phyloP scores from a whole-genome alignment of 768 basidiomycete genomes.

The Kwoniella sp. region DNA sequence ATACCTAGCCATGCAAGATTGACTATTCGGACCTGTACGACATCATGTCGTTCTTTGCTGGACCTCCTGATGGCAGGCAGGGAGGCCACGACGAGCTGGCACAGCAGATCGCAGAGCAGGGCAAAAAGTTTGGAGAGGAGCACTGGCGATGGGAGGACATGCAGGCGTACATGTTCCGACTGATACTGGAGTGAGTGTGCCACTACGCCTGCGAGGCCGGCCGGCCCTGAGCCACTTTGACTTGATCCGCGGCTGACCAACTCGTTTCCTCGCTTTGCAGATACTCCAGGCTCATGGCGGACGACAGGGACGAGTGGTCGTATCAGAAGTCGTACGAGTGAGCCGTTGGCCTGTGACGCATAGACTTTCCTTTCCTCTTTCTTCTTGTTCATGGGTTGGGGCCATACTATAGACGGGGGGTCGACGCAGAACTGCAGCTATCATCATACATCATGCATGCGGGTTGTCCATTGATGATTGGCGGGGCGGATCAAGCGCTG shows the following conservation, averaged over 20 bases:
- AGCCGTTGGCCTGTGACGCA: too few species aligned
- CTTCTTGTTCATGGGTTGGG: too few species aligned
- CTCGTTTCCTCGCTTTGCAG: neutral
- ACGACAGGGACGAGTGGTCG: constrained; percentile 37
- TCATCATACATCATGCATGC: too few species aligned
- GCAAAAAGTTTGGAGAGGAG: constrained; percentile 40
- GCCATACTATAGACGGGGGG: too few species aligned
- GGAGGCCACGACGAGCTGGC: constrained; percentile 43
- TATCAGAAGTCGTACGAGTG: constrained; percentile 22
- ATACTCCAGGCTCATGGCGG: constrained; percentile 32
- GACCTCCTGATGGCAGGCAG: constrained; percentile 40
- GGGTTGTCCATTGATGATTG: too few species aligned
- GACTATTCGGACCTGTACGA: constrained; percentile 49
- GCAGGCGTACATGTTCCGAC: constrained; percentile 50
- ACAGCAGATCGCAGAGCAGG: constrained; percentile 39
- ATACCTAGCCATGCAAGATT: constrained; percentile 43
- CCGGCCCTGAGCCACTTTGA: neutral
- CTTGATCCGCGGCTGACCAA: neutral
- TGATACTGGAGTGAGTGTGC: constrained; percentile 43
- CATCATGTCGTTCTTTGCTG: constrained; percentile 48
- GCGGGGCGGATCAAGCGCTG: too few species aligned
- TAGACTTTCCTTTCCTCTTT: too few species aligned
- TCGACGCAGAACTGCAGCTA: too few species aligned
- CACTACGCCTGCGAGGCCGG: neutral
- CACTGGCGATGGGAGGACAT: constrained; percentile 50